Conservation (phyloP, 2,329 filamentous ascomycete species). For the Colletotrichum sp. region DNA sequence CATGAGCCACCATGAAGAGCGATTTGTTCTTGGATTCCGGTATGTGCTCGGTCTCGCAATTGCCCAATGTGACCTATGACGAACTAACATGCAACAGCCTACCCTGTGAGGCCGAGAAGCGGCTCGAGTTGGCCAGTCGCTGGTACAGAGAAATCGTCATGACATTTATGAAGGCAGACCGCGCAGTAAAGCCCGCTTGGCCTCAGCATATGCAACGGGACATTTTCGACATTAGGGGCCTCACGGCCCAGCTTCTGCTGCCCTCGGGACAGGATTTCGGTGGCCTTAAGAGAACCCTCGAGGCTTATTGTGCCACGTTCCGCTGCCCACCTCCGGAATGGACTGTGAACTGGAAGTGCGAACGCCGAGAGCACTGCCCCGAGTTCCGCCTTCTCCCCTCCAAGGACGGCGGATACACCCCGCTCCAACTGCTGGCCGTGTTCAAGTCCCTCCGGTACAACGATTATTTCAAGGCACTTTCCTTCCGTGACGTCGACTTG, state of each 20-base stretch:
- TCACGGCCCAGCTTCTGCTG: conserved; percentile 57
- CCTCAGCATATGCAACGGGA: conserved; percentile 59
- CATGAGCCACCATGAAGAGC: conserved; percentile 56
- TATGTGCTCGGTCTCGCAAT: conserved; percentile 33
- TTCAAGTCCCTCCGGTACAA: conserved; percentile 63
- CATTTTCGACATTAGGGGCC: conserved; percentile 58
- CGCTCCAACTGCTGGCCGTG: conserved; percentile 60
- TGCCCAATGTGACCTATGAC: conserved; percentile 23
- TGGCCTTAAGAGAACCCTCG: conserved; percentile 57
- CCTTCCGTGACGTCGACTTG: conserved; percentile 58
- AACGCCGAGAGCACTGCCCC: conserved; percentile 51
- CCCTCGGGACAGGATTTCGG: conserved; percentile 61
- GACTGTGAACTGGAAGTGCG: conserved; percentile 53
- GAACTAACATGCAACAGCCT: conserved; percentile 4
- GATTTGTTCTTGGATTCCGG: conserved; percentile 61
- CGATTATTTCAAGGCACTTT: conserved; percentile 64
- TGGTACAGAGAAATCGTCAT: conserved; percentile 60
- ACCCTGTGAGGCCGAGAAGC: conserved; percentile 34
- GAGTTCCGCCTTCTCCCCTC: conserved; percentile 58
- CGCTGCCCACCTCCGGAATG: conserved; percentile 55
- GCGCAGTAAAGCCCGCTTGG: conserved; percentile 63
- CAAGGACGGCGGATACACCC: conserved; percentile 44
- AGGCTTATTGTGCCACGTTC: conserved; percentile 61
- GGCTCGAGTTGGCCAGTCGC: conserved; percentile 58
- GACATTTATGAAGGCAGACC: conserved; percentile 58